Evolutionary conservation across 2,329 filamentous ascomycete species (phyloP), one percentile per base, ranked within the genome.

Genomic region (Microcyclospora pomicola): DNA sequence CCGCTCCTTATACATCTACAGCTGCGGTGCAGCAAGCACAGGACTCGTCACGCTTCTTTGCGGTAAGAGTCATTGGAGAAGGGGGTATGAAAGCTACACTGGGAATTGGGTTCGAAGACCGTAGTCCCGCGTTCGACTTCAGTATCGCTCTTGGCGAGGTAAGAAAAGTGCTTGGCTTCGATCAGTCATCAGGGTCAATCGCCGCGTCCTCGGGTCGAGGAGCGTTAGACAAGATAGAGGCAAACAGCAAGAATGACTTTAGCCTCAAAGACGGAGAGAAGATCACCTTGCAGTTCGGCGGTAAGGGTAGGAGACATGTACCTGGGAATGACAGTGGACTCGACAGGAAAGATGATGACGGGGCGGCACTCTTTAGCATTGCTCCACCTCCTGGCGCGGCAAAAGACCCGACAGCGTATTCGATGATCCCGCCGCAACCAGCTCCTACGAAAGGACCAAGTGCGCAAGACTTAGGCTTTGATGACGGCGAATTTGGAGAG

Each of bases 251-350:
- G 61, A 74, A 72, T 47, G 85, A 93, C 53, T 86, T 85, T 54
- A 87, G 82, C 52, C 59, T 94, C 46, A 93, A 93, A 59, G 84
- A 87, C 42, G 85, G 85, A 9, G 80, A 94, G 68, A 93, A 82
- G 13, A 92, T 93, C 49, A 84, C 79, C 15, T 77, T 92, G 46
- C 83, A 82, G 56, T 69, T 91, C 36, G 76, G 74, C 4, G 74
- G 75, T 15, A 71, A 67, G 48, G 67, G 73, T 2, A 49, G 62
- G 48, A 67, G 57, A 41, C 43, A 49, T 14, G 39, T 42, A n/a
- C 34, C 38, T n/a, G 15, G 40, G 33, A 56, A 51, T 55, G 53
- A 47, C 45, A 43, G 47, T 42, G 54, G 64, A 38, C 43, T 68
- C 61, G 42, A 54, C 38, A 43, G 56, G 40, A 56, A 50, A 42